A percentile compares a stretch with the other conserved stretches of the same genome.
These are phyloP conservation scores for Cutaneotrichosporon arboriforme DNA, from an alignment of 1,284 basidiomycete genomes.

Conservation along the genomic window DNA sequence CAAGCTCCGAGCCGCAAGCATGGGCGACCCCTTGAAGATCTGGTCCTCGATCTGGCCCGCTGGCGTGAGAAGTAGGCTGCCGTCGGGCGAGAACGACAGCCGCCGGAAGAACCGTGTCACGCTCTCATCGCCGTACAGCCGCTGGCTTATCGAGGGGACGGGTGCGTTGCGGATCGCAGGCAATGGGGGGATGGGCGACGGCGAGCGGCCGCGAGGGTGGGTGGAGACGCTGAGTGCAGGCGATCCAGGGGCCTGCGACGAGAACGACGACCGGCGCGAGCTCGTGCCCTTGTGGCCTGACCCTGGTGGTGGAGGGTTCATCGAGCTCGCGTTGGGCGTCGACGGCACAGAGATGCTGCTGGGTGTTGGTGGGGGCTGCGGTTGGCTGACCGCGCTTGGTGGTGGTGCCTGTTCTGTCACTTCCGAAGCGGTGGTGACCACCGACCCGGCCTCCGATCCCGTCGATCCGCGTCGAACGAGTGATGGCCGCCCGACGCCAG, in stretches of 20 bases:
- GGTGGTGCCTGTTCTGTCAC: constrained; percentile 40
- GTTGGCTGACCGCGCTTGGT: constrained; percentile 21
- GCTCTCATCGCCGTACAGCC: constrained; percentile 90
- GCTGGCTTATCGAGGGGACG: constrained; percentile 48
- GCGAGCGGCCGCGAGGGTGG: constrained; percentile 60
- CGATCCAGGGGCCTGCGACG: constrained; percentile 51
- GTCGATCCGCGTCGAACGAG: constrained; percentile 65
- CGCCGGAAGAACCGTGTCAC: constrained; percentile 94
- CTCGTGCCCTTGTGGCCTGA: constrained; percentile 45
- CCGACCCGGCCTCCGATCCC: constrained; percentile 66
- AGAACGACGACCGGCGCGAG: constrained; percentile 82
- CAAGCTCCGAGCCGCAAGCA: constrained; percentile 37
- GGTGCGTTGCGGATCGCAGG: constrained; percentile 65
- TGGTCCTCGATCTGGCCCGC: constrained; percentile 95
- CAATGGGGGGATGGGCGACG: constrained; percentile 82
- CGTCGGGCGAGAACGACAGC: constrained; percentile 90
- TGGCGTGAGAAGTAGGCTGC: constrained; percentile 84
- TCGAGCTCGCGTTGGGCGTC: constrained; percentile 36
- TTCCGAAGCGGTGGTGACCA: constrained; percentile 56
- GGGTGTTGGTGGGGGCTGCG: constrained; percentile 26
- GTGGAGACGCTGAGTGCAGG: constrained; percentile 37
- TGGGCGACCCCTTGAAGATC: constrained; percentile 54
- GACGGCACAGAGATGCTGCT: constrained; percentile 37
- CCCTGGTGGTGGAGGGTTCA: constrained; percentile 44
- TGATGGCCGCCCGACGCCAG: constrained; percentile 50